Conservation (phyloP, 352 stramenopile species). For the Pythium chondricola region DNA sequence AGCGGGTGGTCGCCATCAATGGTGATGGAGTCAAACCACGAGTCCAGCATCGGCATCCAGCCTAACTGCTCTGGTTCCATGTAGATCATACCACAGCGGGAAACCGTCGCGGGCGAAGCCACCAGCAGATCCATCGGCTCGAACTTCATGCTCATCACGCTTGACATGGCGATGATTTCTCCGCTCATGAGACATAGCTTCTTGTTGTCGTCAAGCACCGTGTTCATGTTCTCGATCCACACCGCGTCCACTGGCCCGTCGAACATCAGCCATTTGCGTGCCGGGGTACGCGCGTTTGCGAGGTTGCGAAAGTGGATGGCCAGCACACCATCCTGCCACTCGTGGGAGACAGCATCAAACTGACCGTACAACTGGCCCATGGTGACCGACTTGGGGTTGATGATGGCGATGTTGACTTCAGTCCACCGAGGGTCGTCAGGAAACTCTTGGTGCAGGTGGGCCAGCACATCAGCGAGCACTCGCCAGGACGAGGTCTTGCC, state of each 20-base stretch:
- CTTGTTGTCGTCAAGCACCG: conserved; percentile 91
- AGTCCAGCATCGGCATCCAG: conserved; percentile 84
- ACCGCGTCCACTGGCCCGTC: conserved; percentile 91
- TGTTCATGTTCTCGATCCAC: conserved; percentile 97
- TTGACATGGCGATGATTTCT: conserved; percentile 93
- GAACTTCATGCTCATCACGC: conserved; percentile 96
- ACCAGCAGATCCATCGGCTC: conserved; percentile 93
- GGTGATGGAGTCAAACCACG: conserved; percentile 83
- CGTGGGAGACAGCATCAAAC: conserved; percentile 92
- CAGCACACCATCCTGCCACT: conserved; percentile 93
- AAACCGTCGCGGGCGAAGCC: conserved; percentile 90
- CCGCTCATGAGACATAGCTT: conserved; percentile 93
- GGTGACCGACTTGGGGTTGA: conserved; percentile 93
- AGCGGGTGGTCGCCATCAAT: conserved; percentile 5
- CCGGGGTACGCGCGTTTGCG: conserved; percentile 65
- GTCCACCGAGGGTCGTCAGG: conserved; percentile 69
- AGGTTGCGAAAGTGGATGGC: conserved; percentile 89
- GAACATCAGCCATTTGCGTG: conserved; percentile 92
- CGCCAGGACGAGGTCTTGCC: conserved; percentile 91
- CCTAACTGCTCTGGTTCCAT: conserved; percentile 90
- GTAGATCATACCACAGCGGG: conserved; percentile 93
- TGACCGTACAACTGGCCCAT: conserved; percentile 93
- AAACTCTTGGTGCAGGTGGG: conserved; percentile 60
- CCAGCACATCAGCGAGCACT: conserved; percentile 86
- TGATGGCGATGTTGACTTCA: conserved; percentile 70